Evolutionary conservation across 306 rosid genomes (phyloP), one percentile per base, ranked within the genome.

Genomic region (Malus asiatica): DNA sequence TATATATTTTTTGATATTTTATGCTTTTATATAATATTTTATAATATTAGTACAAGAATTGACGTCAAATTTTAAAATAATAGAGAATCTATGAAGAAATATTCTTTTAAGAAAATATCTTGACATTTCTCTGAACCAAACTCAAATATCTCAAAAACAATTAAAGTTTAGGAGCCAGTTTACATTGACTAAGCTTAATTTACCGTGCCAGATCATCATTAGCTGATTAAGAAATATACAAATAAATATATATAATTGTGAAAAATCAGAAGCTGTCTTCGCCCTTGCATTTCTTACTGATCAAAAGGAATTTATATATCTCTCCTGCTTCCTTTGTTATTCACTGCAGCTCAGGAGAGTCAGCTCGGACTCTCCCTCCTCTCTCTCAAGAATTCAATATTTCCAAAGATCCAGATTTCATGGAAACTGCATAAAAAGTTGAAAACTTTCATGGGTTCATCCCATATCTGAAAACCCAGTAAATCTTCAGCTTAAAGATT

Each of bases 311-410:
- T 15, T 27, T n/a, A 69, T 10, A 58, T 35, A 8, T 10, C 51
- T 58, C 62, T 19, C 12, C 20, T 44, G 12, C 60, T 74, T 66
- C 83, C 77, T 83, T 82, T 77, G 83, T 86, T 84, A 84, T 80
- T 83, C 75, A 58, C 82, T 79, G 74, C 52, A 57, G 61, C 75
- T 59, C 42, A 18, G 67, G 76, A 80, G 72, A 60, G 60, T 55
- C 75, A 14, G 77, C 42, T 73, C 57, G 42, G 10, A 7, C 23
- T 22, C 57, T 38, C 77, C 9, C 55, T 9, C 66, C 57, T 70
- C 67, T 81, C 27, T 69, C 69, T 79, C 62, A 4, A 48, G 19
- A 48, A 48, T 48, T 15, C 55, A 48, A 48, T 48, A 0, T 15
- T 53, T 53, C 30, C 30, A 27, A 51, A 66, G 79, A 27, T 73